phyloP scores from a whole-genome alignment of 2,329 filamentous ascomycete genomes.

The Zasmidium angulare region DNA sequence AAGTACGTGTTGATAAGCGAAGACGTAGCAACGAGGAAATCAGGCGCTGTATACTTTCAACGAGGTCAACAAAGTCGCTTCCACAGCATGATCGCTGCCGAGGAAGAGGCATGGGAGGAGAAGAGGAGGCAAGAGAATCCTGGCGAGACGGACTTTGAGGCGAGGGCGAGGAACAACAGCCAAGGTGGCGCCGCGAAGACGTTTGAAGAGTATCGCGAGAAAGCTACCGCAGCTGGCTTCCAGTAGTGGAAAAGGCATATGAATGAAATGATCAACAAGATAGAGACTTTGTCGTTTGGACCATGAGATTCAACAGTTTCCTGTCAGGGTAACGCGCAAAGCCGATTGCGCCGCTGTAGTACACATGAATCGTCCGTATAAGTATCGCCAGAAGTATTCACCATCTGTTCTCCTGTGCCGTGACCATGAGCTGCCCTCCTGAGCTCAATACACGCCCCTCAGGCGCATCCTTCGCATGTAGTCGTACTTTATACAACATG shows the following conservation, averaged over 20 bases:
- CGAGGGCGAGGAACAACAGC: slow-evolving; percentile 29
- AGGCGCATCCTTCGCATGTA: too few relatives aligned
- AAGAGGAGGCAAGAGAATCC: slow-evolving; percentile 31
- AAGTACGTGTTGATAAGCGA: slow-evolving; percentile 49
- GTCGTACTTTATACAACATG: background rate
- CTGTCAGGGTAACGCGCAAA: too few relatives aligned
- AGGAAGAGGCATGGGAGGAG: slow-evolving; percentile 50
- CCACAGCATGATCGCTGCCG: slow-evolving; percentile 39
- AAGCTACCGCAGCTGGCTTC: slow-evolving; percentile 38
- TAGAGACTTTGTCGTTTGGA: background rate
- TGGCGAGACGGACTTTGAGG: slow-evolving; percentile 29
- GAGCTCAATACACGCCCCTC: too few relatives aligned
- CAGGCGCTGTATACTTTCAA: slow-evolving; percentile 44
- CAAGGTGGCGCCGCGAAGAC: slow-evolving; percentile 34
- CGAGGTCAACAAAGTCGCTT: slow-evolving; percentile 43
- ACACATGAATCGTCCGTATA: too few relatives aligned
- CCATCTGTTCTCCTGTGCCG: too few relatives aligned
- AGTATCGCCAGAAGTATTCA: too few relatives aligned
- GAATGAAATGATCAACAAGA: too few relatives aligned
- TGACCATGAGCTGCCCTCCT: too few relatives aligned
- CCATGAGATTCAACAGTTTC: too few relatives aligned
- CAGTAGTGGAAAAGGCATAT: background rate
- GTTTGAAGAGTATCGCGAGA: slow-evolving; percentile 51
- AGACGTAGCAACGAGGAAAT: slow-evolving; percentile 45
- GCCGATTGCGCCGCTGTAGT: too few relatives aligned